Evolutionary conservation across 805 yeast genomes (phyloP).

Genomic region (Komagataella populi): DNA sequence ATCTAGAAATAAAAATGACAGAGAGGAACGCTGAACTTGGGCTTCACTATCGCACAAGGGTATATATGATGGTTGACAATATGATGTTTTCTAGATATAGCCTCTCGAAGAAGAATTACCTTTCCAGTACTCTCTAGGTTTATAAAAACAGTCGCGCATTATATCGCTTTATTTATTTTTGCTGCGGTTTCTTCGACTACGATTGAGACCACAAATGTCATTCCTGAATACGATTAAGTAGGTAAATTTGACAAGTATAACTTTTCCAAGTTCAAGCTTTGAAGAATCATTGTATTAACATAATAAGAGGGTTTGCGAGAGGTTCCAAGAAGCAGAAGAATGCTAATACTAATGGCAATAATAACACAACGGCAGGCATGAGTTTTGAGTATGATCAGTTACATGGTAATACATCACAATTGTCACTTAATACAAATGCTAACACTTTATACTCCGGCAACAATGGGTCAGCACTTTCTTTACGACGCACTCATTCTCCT

Average conservation of each 20-base stretch:
- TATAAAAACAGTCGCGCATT: no score
- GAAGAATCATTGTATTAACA: background rate
- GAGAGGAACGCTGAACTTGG: no score
- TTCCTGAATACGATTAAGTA: background rate
- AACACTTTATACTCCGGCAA: slow-evolving; percentile 14
- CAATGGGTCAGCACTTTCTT: slow-evolving; percentile 32
- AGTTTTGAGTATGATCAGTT: slow-evolving; percentile 10
- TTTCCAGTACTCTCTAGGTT: no score
- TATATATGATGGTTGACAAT: no score
- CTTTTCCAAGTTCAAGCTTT: background rate
- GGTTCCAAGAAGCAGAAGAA: background rate
- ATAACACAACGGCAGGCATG: slow-evolving; percentile 2
- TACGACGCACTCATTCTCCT: slow-evolving; percentile 32
- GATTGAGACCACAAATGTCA: background rate
- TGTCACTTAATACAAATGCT: slow-evolving; percentile 6
- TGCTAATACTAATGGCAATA: slow-evolving; percentile 20
- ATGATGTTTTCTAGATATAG: no score
- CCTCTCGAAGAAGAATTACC: no score
- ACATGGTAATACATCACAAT: slow-evolving; percentile 5
- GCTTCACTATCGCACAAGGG: no score
- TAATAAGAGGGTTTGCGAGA: background rate
- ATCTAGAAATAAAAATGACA: no score
- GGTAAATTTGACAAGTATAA: background rate
- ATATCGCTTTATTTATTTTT: no score
- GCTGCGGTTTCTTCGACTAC: no score